These are phyloP conservation scores for Tricholomella constricta DNA, from an alignment of 768 basidiomycete genomes.

Conservation along the genomic window DNA sequence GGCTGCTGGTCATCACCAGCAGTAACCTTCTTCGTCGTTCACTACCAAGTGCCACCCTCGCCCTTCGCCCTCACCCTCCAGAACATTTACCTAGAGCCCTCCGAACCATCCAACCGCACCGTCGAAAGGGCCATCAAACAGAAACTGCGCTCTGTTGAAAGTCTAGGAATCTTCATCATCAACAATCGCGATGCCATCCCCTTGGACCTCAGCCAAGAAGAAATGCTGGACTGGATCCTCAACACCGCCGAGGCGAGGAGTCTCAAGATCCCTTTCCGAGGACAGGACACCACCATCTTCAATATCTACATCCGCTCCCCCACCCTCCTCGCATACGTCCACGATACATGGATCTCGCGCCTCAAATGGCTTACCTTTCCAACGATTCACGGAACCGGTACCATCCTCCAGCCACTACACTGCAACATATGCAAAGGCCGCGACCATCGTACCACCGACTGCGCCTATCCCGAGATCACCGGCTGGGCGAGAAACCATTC, in stretches of 20 bases:
- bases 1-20: neutral
- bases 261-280: neutral
- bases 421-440: neutral
- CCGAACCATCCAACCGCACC: neutral
- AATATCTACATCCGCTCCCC: neutral
- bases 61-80: neutral
- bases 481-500: neutral
- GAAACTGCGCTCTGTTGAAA: neutral
- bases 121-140: neutral
- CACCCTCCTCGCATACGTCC: neutral
- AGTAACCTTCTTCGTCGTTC: neutral
- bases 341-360: neutral
- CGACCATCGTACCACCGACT: neutral
- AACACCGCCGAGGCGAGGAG: neutral
- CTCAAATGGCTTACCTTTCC: neutral
- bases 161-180: neutral
- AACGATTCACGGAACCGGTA: neutral
- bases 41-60: neutral
- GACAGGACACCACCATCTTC: neutral
- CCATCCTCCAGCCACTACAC: neutral
- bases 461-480: neutral
- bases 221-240: neutral
- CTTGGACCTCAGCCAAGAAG: neutral
- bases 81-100: neutral
- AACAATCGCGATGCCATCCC: neutral